These are phyloP conservation scores for Zygosaccharomyces pseudorouxii DNA, from an alignment of 805 yeast genomes.

Conservation along the genomic window DNA sequence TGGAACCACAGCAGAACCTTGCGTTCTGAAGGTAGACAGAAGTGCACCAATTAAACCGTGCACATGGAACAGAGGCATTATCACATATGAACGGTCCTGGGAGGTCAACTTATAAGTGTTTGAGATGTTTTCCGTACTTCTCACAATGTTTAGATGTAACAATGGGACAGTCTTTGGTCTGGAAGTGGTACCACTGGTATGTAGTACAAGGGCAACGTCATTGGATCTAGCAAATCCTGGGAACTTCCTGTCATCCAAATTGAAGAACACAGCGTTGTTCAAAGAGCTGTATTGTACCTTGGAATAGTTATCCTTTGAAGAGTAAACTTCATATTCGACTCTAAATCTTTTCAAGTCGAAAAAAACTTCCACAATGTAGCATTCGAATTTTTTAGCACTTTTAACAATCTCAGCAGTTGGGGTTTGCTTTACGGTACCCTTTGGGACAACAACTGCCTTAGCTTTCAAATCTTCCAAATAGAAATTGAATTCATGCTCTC, in stretches of 20 bases:
- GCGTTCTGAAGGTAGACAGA: conserved; percentile 54
- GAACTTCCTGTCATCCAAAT: conserved; percentile 27
- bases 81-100: conserved; percentile 54
- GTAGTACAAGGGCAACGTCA: conserved; percentile 61
- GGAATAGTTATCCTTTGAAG: conserved; percentile 28
- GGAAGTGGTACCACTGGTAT: conserved; percentile 75
- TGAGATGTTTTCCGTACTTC: conserved; percentile 55
- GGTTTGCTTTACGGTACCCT: conserved; percentile 40
- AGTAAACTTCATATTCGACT: conserved; percentile 40
- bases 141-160: conserved; percentile 57
- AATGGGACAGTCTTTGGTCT: conserved; percentile 72
- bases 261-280: conserved; percentile 31
- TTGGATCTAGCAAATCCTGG: conserved; percentile 44
- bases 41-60: conserved; percentile 69
- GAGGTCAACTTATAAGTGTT: conserved; percentile 50
- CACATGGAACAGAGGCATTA: conserved; percentile 76
- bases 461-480: conserved; percentile 59
- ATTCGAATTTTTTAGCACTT: conserved; percentile 46
- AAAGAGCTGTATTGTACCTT: conserved; percentile 25
- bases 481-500: conserved; percentile 57
- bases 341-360: conserved; percentile 40
- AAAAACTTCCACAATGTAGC: conserved; percentile 50
- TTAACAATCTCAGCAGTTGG: conserved; percentile 41
- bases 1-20: conserved; percentile 63
- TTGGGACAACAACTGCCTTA: conserved; percentile 53